Base-by-base conservation (phyloP, 106 monocot species). In the Platanthera zijinensis region DNA sequence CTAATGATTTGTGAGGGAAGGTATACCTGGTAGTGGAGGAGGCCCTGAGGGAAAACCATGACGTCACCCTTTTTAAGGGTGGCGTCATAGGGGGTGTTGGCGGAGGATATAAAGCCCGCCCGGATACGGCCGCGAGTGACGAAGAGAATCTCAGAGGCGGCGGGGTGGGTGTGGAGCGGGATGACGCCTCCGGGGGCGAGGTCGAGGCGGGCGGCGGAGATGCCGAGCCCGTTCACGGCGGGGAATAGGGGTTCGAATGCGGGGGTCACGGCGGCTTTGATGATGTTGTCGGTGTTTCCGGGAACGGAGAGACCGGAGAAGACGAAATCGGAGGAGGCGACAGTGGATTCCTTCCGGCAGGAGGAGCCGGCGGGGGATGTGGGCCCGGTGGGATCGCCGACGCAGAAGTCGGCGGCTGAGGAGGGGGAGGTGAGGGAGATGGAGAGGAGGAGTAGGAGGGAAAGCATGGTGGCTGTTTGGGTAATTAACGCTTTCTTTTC, bases 161-260 rank as follows among this genome's bases (percentile, higher is more conserved):
- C 84, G 5, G 95, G 95, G 83, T 95, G 95, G 50, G 86, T 88
- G 92, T 95, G 95, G 59, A 92, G 76, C 13, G 95, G 92, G 30
- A 95, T 39, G 14, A 95, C 89, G 13, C 95, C 95, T 9, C 83
- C 83, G 7, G 48, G 47, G 12, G 77, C 88, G 19, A 92, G 46
- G 86, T 92, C 92, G 22, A 90, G 86, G 25, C 92, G 86, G 39
- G 86, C 89, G 13, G 78, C 76, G 10, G 92, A 95, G 79, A 95
- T 80, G 25, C 95, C 92, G 15, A 92, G 87, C n/a, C 92, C 92
- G 77, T 95, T 95, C 53, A 89, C 74, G 57, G 73, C 92, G 2
- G 92, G 92, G 82, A 86, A 92, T 72, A 92, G 89, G 3, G 49
- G 86, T 45, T 59, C 76, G 68, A 95, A 95, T 13, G 88, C 92